These are phyloP conservation scores for Salix arbutifolia DNA, from an alignment of 345 rosid genomes.

Conservation along the genomic window DNA sequence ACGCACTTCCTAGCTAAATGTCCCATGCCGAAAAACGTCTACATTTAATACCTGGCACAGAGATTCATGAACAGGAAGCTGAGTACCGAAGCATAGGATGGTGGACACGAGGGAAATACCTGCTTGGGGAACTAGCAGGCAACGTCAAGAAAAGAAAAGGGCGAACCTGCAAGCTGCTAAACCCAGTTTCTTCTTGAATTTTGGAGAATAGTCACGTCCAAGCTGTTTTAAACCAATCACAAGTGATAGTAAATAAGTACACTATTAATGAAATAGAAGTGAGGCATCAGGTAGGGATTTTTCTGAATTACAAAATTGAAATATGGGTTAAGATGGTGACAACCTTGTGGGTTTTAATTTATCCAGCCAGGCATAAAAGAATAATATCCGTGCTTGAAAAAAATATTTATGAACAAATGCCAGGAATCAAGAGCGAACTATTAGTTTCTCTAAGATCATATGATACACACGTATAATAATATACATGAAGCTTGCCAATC, in stretches of 20 bases:
- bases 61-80: neutral
- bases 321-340: neutral
- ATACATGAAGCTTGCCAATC: neutral
- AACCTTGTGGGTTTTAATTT: neutral
- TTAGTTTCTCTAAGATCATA: neutral
- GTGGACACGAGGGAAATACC: neutral
- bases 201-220: neutral
- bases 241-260: neutral
- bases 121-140: neutral
- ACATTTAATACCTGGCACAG: neutral
- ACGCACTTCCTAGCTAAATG: neutral
- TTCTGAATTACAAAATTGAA: neutral
- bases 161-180: neutral
- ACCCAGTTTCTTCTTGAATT: neutral
- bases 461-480: slow-evolving; percentile 2
- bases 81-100: neutral
- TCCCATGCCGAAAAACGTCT: neutral
- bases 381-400: slow-evolving; percentile 15
- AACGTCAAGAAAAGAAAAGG: neutral
- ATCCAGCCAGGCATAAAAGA: neutral
- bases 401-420: slow-evolving; percentile 7
- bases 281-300: neutral
- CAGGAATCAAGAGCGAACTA: neutral
- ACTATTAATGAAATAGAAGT: neutral
- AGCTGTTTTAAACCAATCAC: neutral